A percentile compares a stretch with the other conserved stretches of the same genome.
Conservation (phyloP, 345 rosid species). For the Mercurialis annua region DNA sequence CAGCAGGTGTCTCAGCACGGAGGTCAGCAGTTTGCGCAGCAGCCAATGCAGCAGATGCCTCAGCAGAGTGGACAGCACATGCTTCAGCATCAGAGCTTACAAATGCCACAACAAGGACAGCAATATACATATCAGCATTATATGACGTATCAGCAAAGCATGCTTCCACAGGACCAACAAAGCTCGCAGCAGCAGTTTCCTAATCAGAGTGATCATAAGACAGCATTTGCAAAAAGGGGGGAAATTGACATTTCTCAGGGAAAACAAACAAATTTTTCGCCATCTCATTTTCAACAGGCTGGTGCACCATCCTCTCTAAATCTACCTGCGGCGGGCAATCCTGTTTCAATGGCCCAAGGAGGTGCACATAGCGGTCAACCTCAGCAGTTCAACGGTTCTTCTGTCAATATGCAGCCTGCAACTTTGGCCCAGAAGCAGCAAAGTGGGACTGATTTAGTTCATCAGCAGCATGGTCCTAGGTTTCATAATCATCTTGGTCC, state of each 20-base stretch:
- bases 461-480: conserved; percentile 56
- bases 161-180: conserved; percentile 46
- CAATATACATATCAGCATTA: conserved; percentile 56
- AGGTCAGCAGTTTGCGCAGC: conserved; percentile 49
- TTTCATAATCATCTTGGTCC: conserved; percentile 56
- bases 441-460: conserved; percentile 45
- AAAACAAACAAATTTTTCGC: conserved; percentile 55
- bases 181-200: conserved; percentile 48
- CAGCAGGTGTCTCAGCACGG: conserved; percentile 55
- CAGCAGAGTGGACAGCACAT: conserved; percentile 47
- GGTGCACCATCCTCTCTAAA: conserved; percentile 53
- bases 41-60: conserved; percentile 44
- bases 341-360: conserved; percentile 38
- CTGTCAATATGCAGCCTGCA: conserved; percentile 42
- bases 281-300: conserved; percentile 53
- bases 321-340: conserved; percentile 42
- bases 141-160: conserved; percentile 54
- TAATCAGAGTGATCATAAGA: conserved; percentile 48
- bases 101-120: conserved; percentile 45
- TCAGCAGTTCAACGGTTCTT: conserved; percentile 59
- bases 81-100: conserved; percentile 39
- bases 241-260: conserved; percentile 55
- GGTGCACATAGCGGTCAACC: conserved; percentile 44
- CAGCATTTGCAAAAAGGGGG: conserved; percentile 45
- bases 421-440: conserved; percentile 46